A percentile compares a stretch with the other conserved stretches of the same genome.
Conservation (phyloP, 148 eudicot genomes). For the Cornus florida region DNA sequence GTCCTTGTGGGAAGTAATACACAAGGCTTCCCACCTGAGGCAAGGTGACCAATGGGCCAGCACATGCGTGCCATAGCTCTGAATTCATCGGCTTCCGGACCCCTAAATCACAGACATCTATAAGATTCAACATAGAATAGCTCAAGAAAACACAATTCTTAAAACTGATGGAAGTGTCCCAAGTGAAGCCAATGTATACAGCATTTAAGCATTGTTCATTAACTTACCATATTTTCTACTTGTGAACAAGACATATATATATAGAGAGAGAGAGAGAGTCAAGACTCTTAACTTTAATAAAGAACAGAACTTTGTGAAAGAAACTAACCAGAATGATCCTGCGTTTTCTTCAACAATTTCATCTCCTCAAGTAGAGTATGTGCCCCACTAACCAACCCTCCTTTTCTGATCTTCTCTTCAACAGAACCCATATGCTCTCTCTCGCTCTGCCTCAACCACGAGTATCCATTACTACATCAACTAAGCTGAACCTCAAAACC, state of each 20-base stretch:
- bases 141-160: not conserved
- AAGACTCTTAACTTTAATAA: not conserved
- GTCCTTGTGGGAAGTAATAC: constrained; percentile 97
- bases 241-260: not conserved
- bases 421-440: constrained; percentile 44
- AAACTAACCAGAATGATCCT: constrained; percentile 70
- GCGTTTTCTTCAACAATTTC: constrained; percentile 79
- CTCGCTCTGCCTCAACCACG: constrained; percentile 20
- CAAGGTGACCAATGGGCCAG: constrained; percentile 88
- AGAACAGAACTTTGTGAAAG: not conserved
- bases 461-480: constrained; percentile 11
- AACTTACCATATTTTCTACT: not conserved
- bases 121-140: not conserved
- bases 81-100: constrained; percentile 58
- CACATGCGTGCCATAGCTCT: constrained; percentile 98
- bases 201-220: not conserved
- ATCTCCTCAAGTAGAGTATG: constrained; percentile 71
- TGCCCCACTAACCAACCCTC: constrained; percentile 43
- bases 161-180: not conserved
- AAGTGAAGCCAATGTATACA: not conserved
- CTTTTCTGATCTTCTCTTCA: constrained; percentile 57
- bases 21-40: constrained; percentile 96
- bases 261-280: not conserved
- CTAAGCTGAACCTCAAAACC: not conserved
- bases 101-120: constrained; percentile 28